These are phyloP conservation scores for Verruconis gallopava DNA, from an alignment of 2,329 filamentous ascomycete genomes.

Conservation along the genomic window DNA sequence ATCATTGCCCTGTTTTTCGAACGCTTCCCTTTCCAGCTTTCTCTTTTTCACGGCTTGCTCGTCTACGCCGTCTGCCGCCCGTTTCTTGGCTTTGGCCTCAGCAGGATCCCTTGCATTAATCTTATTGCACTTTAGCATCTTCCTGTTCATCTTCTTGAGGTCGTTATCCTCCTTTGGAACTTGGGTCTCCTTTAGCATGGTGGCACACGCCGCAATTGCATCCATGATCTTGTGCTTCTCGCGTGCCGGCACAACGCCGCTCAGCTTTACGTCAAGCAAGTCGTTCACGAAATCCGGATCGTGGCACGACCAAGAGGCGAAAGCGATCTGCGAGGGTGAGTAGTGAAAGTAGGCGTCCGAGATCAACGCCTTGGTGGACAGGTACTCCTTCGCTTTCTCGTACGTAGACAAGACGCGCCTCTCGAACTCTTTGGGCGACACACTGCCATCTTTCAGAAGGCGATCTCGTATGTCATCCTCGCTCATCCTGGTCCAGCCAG, in stretches of 20 bases:
- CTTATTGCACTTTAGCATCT: slow-evolving; percentile 60
- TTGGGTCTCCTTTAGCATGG: slow-evolving; percentile 20
- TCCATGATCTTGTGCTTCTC: slow-evolving; percentile 23
- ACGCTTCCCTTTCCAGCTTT: slow-evolving; percentile 31
- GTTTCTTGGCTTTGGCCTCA: slow-evolving; percentile 49
- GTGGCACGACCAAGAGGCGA: slow-evolving; percentile 64
- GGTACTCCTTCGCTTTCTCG: slow-evolving; percentile 47
- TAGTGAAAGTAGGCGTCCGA: slow-evolving; percentile 97
- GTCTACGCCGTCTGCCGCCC: slow-evolving; percentile 25
- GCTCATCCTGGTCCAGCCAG: background rate
- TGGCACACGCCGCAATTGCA: slow-evolving; percentile 27
- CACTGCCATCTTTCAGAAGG: slow-evolving; percentile 12
- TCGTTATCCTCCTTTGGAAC: slow-evolving; percentile 31
- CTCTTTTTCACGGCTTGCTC: slow-evolving; percentile 31
- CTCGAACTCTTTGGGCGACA: background rate
- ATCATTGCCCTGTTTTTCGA: slow-evolving; percentile 31
- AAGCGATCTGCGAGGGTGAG: slow-evolving; percentile 86
- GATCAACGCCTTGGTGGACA: slow-evolving; percentile 58
- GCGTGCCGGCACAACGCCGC: slow-evolving; percentile 14
- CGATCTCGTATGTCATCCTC: slow-evolving; percentile 11
- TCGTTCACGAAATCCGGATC: slow-evolving; percentile 49
- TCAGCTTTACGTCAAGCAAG: slow-evolving; percentile 32
- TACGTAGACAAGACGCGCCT: slow-evolving; percentile 46
- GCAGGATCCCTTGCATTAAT: slow-evolving; percentile 62
- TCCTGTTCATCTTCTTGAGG: slow-evolving; percentile 41